These are phyloP conservation scores for Penicillium aurantiogriseum DNA, from an alignment of 2,329 filamentous ascomycete genomes.

Conservation along the genomic window DNA sequence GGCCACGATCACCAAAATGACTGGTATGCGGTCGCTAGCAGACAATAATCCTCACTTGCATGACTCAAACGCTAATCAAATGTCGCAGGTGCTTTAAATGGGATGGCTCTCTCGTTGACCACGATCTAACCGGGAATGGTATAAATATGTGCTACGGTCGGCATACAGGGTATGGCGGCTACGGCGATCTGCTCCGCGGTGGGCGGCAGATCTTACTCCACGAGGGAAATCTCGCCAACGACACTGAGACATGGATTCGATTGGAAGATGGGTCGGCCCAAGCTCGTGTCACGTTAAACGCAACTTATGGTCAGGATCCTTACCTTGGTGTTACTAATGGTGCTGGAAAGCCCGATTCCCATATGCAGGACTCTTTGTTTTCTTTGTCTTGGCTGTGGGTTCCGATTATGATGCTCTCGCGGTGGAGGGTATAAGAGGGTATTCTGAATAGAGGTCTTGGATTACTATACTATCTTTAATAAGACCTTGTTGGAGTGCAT, in stretches of 20 bases:
- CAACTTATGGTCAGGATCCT: slow-evolving; percentile 56
- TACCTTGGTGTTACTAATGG: background rate
- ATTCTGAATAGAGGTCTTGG: background rate
- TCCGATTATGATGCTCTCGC: slow-evolving; percentile 3
- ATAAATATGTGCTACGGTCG: slow-evolving; percentile 59
- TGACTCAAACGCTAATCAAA: background rate
- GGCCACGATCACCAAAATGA: slow-evolving; percentile 66
- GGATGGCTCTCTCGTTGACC: slow-evolving; percentile 28
- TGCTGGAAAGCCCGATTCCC: background rate
- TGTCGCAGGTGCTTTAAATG: slow-evolving; percentile 41
- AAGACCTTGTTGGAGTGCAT: too few relatives aligned
- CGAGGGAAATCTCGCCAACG: slow-evolving; percentile 44
- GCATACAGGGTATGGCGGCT: slow-evolving; percentile 68
- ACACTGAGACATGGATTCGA: slow-evolving; percentile 60
- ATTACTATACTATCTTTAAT: background rate
- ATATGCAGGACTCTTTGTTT: background rate
- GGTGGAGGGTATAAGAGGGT: background rate
- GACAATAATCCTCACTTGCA: background rate
- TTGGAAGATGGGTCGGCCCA: slow-evolving; percentile 56
- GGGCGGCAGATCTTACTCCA: slow-evolving; percentile 55
- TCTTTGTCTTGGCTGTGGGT: slow-evolving; percentile 4
- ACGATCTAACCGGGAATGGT: slow-evolving; percentile 43
- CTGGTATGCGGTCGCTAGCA: slow-evolving; percentile 50
- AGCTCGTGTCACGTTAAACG: slow-evolving; percentile 56
- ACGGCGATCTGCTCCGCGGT: slow-evolving; percentile 63